These are phyloP conservation scores for Cicer yamashitae DNA, from an alignment of 306 rosid species.

Conservation along the genomic window DNA sequence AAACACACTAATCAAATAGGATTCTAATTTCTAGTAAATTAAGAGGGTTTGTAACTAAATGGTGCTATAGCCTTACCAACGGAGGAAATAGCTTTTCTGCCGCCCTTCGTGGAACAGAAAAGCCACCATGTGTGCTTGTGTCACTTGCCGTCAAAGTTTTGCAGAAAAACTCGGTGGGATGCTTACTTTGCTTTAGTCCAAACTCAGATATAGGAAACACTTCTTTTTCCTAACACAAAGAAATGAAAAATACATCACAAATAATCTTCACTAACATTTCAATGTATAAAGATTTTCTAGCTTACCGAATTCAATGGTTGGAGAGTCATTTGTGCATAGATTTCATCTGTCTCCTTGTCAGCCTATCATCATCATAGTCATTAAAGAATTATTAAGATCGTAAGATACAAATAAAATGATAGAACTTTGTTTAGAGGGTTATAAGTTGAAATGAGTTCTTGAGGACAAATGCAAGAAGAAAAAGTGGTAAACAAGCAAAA, in stretches of 20 bases:
- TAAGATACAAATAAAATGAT: conserved; percentile 11
- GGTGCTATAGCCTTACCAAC: conserved; percentile 56
- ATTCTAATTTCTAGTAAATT: background rate
- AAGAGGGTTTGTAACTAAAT: background rate
- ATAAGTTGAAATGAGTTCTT: background rate
- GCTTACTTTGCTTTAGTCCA: conserved; percentile 80
- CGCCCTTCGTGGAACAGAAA: conserved; percentile 93
- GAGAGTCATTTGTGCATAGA: conserved; percentile 95
- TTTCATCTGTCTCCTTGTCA: conserved; percentile 94
- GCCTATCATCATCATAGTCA: conserved; percentile 61
- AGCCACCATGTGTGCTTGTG: conserved; percentile 94
- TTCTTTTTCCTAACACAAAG: conserved; percentile 76
- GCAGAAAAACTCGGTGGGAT: conserved; percentile 94
- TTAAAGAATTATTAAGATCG: background rate
- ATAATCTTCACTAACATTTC: background rate
- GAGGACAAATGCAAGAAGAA: background rate
- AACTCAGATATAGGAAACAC: conserved; percentile 85
- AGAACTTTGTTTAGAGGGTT: background rate
- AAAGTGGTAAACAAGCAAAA: background rate
- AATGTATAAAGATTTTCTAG: conserved; percentile 30
- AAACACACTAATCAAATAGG: conserved; percentile 4
- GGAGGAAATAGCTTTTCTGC: conserved; percentile 95
- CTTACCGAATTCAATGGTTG: conserved; percentile 94
- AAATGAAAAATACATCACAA: conserved; percentile 10
- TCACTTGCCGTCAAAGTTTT: conserved; percentile 97